Base-by-base conservation (phyloP, 352 stramenopile species). In the Globisporangium apiculatum region DNA sequence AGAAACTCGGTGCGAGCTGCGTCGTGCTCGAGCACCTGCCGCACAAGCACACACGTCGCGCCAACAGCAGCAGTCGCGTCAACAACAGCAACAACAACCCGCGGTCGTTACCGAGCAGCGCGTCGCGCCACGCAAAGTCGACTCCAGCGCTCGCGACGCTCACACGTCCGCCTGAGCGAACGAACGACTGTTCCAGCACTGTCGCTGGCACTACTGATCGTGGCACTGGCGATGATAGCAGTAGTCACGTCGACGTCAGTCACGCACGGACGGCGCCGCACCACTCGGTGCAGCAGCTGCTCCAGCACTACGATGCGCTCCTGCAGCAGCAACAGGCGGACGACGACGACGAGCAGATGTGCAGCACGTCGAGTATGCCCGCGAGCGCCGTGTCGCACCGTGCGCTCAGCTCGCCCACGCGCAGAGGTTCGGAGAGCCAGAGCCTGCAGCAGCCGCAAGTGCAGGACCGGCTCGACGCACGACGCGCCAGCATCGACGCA, bases 1-100 rank as follows among this genome's bases (percentile, higher is more conserved):
- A 85, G 57, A 83, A 82, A 42, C 66, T 93, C 2, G 80, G 83
- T 7, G 49, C 60, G 5, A 80, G 68, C 47, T 90, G 80, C 14
- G 60, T 90, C n/a, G 80, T 90, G 15, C 54, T 63, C 6, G 66
- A 81, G 10, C 75, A 74, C 17, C 18, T 66, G 5, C 50, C 54
- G 0, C 40, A 59, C 7, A 48, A 48, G n/a, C 43, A 5, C 43
- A 48, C 11, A 3, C 43, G 8, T 45, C 40, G 9, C n/a, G n/a
- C n/a, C 38, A 43, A 15, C 5, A 24, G n/a, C 17, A n/a, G 38
- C n/a, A 14, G 7, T n/a, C 6, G 6, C 1, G 17, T 17, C 43
- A 48, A 48, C 6, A n/a, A n/a, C n/a, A n/a, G n/a, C n/a, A n/a
- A n/a, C n/a, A n/a, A n/a, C 40, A 11, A 11, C 7, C 40, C 5